Base-by-base conservation (phyloP, 2,329 filamentous ascomycete genomes). In the Pseudomassariella vexata region DNA sequence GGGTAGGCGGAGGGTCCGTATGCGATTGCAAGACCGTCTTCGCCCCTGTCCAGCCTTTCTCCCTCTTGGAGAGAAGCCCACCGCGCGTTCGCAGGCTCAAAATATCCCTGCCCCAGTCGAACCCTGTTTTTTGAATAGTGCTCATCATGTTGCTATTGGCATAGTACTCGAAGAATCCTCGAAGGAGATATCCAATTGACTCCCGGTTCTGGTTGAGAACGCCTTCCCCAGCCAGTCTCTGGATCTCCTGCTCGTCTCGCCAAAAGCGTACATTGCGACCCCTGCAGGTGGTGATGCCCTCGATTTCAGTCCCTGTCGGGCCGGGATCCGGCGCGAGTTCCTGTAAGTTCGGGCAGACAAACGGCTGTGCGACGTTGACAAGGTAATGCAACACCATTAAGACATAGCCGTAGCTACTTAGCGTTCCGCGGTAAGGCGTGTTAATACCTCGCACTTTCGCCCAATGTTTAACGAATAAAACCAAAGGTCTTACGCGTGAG, bases 301-400 rank as follows among this genome's bases (percentile, higher is more conserved):
- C 60, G 5, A 56, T 38, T 35, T 50, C 52, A 27, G 54, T 50
- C 5, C 56, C 48, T 10, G 62, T 56, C 22, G 66, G 53, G 36
- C 61, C 42, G 2, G 55, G 53, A 16, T 56, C 48, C 23, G 59
- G 59, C 9, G 62, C 62, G 7, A 70, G 64, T 34, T 68, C 59
- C 51, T 94, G 87, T 3, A 95, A 68, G 49, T 95, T 95, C 0
- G 85, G 86, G 36, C 86, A 79, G 12, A 95, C 83, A 33, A 87
- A 86, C 1, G 89, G 88, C 28, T 76, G 67, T 1, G 75, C 83
- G 32, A 95, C 58, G 46, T 95, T 94, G 49, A 92, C 78, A 18
- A 95, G 73, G 50, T 90, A 95, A 57, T 95, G 89, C 11, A 95
- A 65, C 5, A 94, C 79, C 88, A 95, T 94, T 23, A 95, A 63